Conservation (phyloP, 305 asterid genomes). For the Fraxinus ornus region DNA sequence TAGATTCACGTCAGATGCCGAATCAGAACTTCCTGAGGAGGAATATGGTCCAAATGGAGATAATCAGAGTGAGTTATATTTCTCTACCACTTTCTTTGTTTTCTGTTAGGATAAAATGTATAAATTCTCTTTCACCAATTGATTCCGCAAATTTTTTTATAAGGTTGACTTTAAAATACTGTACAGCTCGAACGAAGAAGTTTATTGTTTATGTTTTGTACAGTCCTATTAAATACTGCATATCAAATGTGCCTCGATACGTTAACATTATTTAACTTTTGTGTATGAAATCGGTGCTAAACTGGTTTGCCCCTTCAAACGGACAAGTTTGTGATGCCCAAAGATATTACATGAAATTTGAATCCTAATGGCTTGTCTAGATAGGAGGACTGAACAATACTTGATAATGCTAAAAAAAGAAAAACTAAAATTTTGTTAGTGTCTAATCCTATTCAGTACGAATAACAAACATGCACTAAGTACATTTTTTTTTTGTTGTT, state of each 20-base stretch:
- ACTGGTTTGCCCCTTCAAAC: background rate
- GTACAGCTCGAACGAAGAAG: background rate
- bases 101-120: background rate
- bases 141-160: background rate
- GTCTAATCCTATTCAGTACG: background rate
- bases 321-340: background rate
- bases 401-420: background rate
- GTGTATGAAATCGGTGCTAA: background rate
- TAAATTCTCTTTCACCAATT: background rate
- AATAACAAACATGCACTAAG: background rate
- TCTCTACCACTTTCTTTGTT: background rate
- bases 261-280: background rate
- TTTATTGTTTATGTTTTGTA: background rate
- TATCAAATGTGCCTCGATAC: background rate
- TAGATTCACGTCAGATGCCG: constrained; percentile 48
- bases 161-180: background rate
- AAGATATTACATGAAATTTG: background rate
- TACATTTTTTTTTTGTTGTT: background rate
- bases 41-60: constrained; percentile 43
- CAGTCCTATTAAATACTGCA: background rate
- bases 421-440: background rate
- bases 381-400: background rate
- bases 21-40: constrained; percentile 42
- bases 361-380: background rate
- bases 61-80: constrained; percentile 36